Conservation (phyloP, 176 grass and related monocot genomes). For the Coix lacrymajobi region DNA sequence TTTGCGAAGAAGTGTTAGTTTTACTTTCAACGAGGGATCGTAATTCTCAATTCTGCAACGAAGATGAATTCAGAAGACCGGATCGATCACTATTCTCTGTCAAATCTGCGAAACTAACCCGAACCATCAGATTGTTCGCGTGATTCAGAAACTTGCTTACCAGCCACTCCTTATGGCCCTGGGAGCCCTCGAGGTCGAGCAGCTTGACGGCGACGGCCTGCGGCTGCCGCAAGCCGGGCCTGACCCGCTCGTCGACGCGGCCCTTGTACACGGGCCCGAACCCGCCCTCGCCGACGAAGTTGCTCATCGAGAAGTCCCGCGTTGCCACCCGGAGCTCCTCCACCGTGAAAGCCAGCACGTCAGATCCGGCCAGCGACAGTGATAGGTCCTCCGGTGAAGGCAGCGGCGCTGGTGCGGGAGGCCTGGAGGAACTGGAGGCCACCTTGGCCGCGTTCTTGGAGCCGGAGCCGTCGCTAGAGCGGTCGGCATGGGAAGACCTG, state of each 20-base stretch:
- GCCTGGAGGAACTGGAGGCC: neutral
- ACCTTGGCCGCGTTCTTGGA: constrained; percentile 1
- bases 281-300: constrained; percentile 75
- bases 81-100: neutral
- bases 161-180: constrained; percentile 82
- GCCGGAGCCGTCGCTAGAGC: neutral
- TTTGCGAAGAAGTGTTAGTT: neutral
- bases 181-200: constrained; percentile 58
- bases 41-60: neutral
- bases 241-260: constrained; percentile 63
- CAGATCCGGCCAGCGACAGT: constrained; percentile 47
- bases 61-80: neutral
- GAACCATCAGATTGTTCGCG: neutral
- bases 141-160: constrained; percentile 20
- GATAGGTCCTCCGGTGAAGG: constrained; percentile 51
- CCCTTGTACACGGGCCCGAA: constrained; percentile 85
- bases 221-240: constrained; percentile 39
- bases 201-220: constrained; percentile 71
- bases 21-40: neutral
- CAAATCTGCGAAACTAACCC: neutral
- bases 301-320: constrained; percentile 53
- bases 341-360: constrained; percentile 54
- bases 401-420: constrained; percentile 1
- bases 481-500: constrained; percentile 10
- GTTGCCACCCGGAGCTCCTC: constrained; percentile 51